Evolutionary conservation across 2,329 filamentous ascomycete genomes (phyloP), one percentile per base, ranked within the genome.

Genomic region (Fusarium bulbicola): DNA sequence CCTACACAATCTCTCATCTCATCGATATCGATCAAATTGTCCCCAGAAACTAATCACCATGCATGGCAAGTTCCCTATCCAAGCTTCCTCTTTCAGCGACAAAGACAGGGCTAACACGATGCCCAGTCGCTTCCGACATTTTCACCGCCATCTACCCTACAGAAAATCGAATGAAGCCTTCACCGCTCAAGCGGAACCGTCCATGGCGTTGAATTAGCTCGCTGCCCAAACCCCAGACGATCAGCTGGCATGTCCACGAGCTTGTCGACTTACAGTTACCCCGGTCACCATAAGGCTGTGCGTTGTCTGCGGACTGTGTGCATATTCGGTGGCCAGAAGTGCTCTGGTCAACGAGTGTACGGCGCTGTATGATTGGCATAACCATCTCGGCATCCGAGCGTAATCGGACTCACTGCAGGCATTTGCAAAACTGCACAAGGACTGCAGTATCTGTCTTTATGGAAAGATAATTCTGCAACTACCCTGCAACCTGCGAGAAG

Each of bases 121-220:
- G 64, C 63, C 54, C 57, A 63, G 43, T 39, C 43, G 39, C 54
- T 63, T 67, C 59, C 66, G 45, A 70, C 58, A 58, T 59, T 74
- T 58, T 77, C 75, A 77, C 76, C 76, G 69, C 76, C 56, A 56
- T 50, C 74, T 77, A 78, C 76, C 76, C 75, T 78, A 76, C 58
- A 77, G 62, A 50, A 50, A 36, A 24, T 24, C 40, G 28, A 57
- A 52, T 47, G 47, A 73, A 56, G 61, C 20, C 63, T 74, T 78
- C 76, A 78, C 76, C 76, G 76, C 76, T 72, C 61, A 46, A 70
- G 69, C 56, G 63, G 59, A 65, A 75, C 66, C 69, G 65, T 61
- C 52, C 59, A 74, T 67, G 61, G 43, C n/a, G 54, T 34, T 57
- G 32, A 60, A 42, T 63, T 77, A 77, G 74, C 68, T 71, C 42